phyloP scores from a whole-genome alignment of 2,329 filamentous ascomycete species.

The Geosmithia flava region DNA sequence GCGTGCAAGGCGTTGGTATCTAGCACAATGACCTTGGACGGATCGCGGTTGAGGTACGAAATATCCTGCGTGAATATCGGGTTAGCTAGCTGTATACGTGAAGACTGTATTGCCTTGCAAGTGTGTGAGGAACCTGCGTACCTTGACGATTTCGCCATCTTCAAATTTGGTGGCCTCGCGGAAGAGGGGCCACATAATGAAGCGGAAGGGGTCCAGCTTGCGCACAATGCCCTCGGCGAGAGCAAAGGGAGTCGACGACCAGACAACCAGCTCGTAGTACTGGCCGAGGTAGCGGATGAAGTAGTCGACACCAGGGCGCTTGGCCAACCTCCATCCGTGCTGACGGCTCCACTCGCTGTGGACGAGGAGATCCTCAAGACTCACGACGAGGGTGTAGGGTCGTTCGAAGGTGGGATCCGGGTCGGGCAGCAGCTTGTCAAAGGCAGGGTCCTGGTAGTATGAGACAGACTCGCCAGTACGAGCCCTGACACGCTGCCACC shows the following conservation, averaged over 20 bases:
- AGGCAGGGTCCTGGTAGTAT: constrained; percentile 94
- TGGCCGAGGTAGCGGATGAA: constrained; percentile 94
- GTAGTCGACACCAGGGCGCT: constrained; percentile 91
- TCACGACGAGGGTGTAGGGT: constrained; percentile 86
- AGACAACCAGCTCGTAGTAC: constrained; percentile 96
- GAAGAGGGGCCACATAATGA: constrained; percentile 91
- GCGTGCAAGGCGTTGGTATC: constrained; percentile 78
- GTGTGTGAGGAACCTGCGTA: constrained; percentile 20
- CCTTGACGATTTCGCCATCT: constrained; percentile 93
- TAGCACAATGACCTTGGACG: constrained; percentile 89
- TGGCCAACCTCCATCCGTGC: constrained; percentile 90
- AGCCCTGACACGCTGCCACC: constrained; percentile 71
- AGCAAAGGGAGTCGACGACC: constrained; percentile 76
- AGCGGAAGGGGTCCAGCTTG: constrained; percentile 89
- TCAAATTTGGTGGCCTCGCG: constrained; percentile 96
- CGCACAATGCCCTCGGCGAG: constrained; percentile 79
- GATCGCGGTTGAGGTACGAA: constrained; percentile 91
- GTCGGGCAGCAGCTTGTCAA: constrained; percentile 82
- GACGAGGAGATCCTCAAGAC: constrained; percentile 84
- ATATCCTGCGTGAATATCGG: constrained; percentile 52
- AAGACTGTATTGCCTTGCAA: neutral
- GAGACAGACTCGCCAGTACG: constrained; percentile 64
- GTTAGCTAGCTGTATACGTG: constrained; percentile 8
- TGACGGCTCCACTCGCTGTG: constrained; percentile 92
- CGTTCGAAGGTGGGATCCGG: constrained; percentile 67